Evolutionary conservation across 768 basidiomycete species (phyloP), one percentile per base, ranked within the genome.

Genomic region (Collybia sordida): DNA sequence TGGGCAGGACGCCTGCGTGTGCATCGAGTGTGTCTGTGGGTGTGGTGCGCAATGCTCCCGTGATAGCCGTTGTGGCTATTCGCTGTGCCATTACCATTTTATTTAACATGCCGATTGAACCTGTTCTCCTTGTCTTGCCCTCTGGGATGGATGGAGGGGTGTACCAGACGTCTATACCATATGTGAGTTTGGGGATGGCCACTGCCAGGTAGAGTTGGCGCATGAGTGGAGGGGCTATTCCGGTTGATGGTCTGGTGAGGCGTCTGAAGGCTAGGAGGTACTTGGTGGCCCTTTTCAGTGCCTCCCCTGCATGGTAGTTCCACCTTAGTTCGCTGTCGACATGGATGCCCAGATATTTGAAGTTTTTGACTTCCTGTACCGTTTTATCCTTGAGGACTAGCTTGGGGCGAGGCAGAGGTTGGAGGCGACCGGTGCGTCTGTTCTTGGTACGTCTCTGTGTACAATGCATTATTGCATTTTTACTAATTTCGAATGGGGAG

Each of bases 321-420:
- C 59, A 61, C 1, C 39, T 21, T 1, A 61, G 25, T 24, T 63
- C 41, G 14, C 50, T 40, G 47, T 71, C 57, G 0, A 68, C 24
- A 9, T 59, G 31, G 0, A 68, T 54, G 0, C 69, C 69, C 0
- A 70, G 58, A 48, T 64, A 66, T 28, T 64, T 66, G 53, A 53
- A 55, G 17, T 18, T 35, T 11, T 50, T 31, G 1, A 49, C 51
- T 6, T 48, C 46, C n/a, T 58, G 31, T 1, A 66, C 50, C 12
- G 39, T 28, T 2, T 38, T 35, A n/a, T 50, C 53, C 23, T 42
- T 35, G 0, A 63, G 28, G 6, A 45, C 12, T 3, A 53, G 22
- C 1, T 6, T 50, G 28, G 53, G 39, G 3, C 50, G 45, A 28
- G 47, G 40, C 12, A 17, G 42, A 27, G 15, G 36, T 22, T 12